Percentiles rank a stretch among this genome's conserved stretches.
Evolutionary conservation across 2,329 filamentous ascomycete species (phyloP).

Genomic region (Aspergillus amoenus): DNA sequence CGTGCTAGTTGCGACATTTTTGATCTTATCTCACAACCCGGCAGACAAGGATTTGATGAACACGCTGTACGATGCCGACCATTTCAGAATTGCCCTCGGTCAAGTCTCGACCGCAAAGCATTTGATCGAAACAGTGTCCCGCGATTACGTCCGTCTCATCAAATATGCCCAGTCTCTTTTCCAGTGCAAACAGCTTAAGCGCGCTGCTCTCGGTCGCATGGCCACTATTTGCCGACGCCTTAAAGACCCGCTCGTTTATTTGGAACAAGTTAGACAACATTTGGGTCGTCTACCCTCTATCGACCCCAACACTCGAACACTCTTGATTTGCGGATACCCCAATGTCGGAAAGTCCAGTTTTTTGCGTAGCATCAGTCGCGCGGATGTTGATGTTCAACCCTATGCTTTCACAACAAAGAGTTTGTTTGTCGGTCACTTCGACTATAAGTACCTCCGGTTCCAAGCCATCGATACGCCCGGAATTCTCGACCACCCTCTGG

Average conservation of each 20-base stretch:
- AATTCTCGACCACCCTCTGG: conserved; percentile 93
- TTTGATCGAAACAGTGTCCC: conserved; percentile 90
- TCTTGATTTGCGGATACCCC: conserved; percentile 95
- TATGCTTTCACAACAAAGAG: conserved; percentile 99
- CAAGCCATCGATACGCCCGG: conserved; percentile 98
- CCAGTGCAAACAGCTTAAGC: conserved; percentile 99
- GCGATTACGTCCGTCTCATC: conserved; percentile 93
- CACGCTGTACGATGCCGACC: conserved; percentile 97
- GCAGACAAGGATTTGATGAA: conserved; percentile 80
- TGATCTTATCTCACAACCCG: conserved; percentile 15
- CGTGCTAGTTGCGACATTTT: conserved; percentile 7
- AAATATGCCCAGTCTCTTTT: conserved; percentile 97
- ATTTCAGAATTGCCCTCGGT: conserved; percentile 94
- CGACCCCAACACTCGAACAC: conserved; percentile 93
- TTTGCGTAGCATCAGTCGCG: conserved; percentile 84
- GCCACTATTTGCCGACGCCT: conserved; percentile 92
- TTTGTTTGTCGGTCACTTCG: conserved; percentile 95
- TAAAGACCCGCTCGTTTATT: conserved; percentile 90
- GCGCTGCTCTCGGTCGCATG: conserved; percentile 94
- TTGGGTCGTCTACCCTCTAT: conserved; percentile 96
- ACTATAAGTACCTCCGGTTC: conserved; percentile 89
- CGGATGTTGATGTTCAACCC: conserved; percentile 94
- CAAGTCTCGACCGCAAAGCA: conserved; percentile 96
- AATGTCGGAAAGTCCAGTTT: conserved; percentile 98
- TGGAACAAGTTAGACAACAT: conserved; percentile 96